Conservation (phyloP, 2,329 filamentous ascomycete genomes). For the Paramyrothecium roridum region DNA sequence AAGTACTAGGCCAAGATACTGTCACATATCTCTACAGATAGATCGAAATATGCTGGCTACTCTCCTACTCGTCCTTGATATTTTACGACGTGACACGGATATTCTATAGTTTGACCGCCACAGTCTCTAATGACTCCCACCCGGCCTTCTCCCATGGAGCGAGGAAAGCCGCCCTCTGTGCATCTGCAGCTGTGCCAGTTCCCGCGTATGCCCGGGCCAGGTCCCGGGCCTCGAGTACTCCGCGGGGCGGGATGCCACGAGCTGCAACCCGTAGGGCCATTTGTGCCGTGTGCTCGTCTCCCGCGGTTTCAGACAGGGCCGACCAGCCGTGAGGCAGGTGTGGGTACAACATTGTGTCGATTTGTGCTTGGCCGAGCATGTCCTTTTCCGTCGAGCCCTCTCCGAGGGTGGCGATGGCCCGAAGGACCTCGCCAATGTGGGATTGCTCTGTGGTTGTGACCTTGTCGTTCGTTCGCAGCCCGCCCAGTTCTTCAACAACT, state of each 20-base stretch:
- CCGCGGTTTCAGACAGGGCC: constrained; percentile 61
- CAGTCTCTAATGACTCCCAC: constrained; percentile 56
- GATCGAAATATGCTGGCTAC: too few species aligned
- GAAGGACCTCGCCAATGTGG: constrained; percentile 70
- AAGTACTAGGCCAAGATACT: neutral
- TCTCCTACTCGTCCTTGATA: neutral
- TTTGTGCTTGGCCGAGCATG: constrained; percentile 63
- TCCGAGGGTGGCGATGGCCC: constrained; percentile 65
- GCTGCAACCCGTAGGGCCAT: constrained; percentile 81
- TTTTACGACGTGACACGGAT: neutral
- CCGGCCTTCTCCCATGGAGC: constrained; percentile 73
- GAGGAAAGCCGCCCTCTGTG: constrained; percentile 72
- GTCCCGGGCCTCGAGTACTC: constrained; percentile 64
- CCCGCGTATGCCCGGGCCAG: constrained; percentile 72
- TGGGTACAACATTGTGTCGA: constrained; percentile 78
- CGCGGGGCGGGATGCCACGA: constrained; percentile 69
- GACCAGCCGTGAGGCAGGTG: constrained; percentile 79
- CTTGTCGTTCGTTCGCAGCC: constrained; percentile 64
- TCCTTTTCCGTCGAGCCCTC: constrained; percentile 45
- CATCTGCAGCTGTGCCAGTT: constrained; percentile 68
- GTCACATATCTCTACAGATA: too few species aligned
- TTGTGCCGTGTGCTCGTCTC: constrained; percentile 55
- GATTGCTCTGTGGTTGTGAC: constrained; percentile 62
- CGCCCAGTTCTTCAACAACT: constrained; percentile 73
- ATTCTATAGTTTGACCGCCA: constrained; percentile 18